Percentiles rank a stretch among this genome's conserved stretches.
These are phyloP conservation scores for Penicillium oxalicum DNA, from an alignment of 2,329 filamentous ascomycete species.

Conservation along the genomic window DNA sequence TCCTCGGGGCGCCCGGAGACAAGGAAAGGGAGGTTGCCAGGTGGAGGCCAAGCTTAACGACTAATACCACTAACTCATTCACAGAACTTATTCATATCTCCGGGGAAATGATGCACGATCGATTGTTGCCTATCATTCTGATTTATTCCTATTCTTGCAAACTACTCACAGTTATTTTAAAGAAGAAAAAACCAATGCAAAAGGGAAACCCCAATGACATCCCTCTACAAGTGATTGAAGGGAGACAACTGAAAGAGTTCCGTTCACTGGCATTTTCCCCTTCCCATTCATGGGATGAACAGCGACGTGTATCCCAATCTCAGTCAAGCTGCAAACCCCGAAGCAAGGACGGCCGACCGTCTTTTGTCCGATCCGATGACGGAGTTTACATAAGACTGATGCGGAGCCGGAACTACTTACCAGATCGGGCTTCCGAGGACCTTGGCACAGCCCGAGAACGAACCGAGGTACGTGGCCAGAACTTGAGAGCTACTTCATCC, in stretches of 20 bases:
- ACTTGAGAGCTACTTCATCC: background rate
- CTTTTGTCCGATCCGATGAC: constrained; percentile 14
- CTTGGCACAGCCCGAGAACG: background rate
- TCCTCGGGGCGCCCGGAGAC: constrained; percentile 4
- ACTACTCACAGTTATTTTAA: background rate
- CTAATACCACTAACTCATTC: too few species aligned
- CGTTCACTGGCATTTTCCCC: too few species aligned
- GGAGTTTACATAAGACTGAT: constrained; percentile 12
- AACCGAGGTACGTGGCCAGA: background rate
- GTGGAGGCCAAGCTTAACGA: too few species aligned
- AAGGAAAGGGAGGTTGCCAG: constrained; percentile 1
- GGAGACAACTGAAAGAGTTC: too few species aligned
- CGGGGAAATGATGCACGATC: too few species aligned
- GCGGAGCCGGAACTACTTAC: constrained; percentile 4
- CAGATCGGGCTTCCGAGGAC: background rate
- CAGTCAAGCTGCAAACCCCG: background rate
- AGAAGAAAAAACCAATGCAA: background rate
- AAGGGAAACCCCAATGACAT: too few species aligned
- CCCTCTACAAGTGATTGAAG: too few species aligned
- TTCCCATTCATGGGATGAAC: too few species aligned
- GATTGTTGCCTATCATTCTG: too few species aligned
- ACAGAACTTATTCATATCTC: too few species aligned
- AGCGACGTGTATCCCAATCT: too few species aligned
- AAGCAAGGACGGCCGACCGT: constrained; percentile 1
- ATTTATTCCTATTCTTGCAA: too few species aligned